Evolutionary conservation across 2,329 filamentous ascomycete genomes (phyloP).

Genomic region (Penicillium brevicompactum): DNA sequence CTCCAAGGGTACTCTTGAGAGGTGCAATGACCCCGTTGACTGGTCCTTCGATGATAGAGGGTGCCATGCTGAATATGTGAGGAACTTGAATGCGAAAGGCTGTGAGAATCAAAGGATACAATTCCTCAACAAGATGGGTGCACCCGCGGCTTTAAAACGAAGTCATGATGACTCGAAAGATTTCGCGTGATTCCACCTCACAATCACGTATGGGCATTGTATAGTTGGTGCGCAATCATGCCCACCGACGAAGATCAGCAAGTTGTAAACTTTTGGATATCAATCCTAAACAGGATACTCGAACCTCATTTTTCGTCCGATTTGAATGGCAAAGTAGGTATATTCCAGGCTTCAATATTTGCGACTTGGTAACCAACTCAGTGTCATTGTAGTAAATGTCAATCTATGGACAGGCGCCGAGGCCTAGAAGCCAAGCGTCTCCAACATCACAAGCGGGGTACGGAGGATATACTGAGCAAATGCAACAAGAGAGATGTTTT

Average conservation of each 20-base stretch:
- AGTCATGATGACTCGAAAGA: no score
- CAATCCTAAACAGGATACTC: no score
- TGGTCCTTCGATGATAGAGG: slow-evolving; percentile 18
- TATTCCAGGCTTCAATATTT: no score
- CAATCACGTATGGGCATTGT: background rate
- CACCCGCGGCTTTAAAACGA: no score
- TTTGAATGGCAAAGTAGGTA: no score
- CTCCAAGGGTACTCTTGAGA: slow-evolving; percentile 8
- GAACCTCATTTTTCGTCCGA: no score
- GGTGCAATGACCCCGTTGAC: slow-evolving; percentile 14
- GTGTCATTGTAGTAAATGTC: no score
- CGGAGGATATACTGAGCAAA: background rate
- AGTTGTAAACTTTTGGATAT: no score
- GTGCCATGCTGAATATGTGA: slow-evolving; percentile 15
- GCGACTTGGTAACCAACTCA: no score
- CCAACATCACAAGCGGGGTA: background rate
- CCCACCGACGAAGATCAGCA: no score
- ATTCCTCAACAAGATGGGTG: no score
- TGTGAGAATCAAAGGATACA: background rate
- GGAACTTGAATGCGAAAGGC: background rate
- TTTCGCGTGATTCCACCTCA: background rate
- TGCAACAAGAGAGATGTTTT: background rate
- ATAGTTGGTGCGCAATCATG: no score
- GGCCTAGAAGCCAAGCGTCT: background rate
- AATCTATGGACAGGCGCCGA: background rate